These are phyloP conservation scores for Mycena sanguinolenta DNA, from an alignment of 768 basidiomycete genomes.

Conservation along the genomic window DNA sequence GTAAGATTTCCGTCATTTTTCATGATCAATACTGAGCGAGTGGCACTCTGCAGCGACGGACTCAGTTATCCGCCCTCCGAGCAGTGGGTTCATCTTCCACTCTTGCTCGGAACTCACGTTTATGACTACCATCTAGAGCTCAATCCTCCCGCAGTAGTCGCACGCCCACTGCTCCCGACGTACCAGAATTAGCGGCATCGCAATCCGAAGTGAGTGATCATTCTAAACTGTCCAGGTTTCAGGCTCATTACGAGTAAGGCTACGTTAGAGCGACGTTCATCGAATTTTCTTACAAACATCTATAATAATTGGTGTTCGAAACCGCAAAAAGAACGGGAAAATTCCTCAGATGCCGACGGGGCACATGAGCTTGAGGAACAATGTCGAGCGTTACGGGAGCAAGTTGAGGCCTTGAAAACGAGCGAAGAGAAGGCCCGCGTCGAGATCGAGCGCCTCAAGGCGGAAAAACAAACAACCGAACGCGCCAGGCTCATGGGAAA, in stretches of 20 bases:
- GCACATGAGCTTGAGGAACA: not conserved
- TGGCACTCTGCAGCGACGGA: not conserved
- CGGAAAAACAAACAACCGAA: too few species aligned
- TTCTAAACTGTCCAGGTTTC: not conserved
- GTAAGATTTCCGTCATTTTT: not conserved
- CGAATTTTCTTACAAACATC: not conserved
- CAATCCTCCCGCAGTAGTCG: not conserved
- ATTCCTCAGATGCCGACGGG: not conserved
- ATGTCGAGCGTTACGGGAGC: not conserved
- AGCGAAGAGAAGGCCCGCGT: too few species aligned
- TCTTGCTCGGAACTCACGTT: not conserved
- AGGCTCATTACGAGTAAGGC: not conserved
- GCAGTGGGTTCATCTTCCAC: not conserved
- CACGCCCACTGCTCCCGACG: not conserved
- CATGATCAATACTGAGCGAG: not conserved
- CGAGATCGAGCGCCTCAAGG: too few species aligned
- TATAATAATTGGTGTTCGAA: conserved; percentile 5
- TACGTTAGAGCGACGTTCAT: not conserved
- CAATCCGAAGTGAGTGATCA: conserved; percentile 1
- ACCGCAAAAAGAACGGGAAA: not conserved
- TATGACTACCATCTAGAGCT: not conserved
- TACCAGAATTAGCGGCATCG: not conserved
- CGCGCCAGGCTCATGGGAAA: not conserved
- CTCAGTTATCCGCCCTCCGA: not conserved
- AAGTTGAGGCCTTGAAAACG: not conserved